Evolutionary conservation across 2,329 filamentous ascomycete genomes (phyloP).

Genomic region (Alternaria sp.): DNA sequence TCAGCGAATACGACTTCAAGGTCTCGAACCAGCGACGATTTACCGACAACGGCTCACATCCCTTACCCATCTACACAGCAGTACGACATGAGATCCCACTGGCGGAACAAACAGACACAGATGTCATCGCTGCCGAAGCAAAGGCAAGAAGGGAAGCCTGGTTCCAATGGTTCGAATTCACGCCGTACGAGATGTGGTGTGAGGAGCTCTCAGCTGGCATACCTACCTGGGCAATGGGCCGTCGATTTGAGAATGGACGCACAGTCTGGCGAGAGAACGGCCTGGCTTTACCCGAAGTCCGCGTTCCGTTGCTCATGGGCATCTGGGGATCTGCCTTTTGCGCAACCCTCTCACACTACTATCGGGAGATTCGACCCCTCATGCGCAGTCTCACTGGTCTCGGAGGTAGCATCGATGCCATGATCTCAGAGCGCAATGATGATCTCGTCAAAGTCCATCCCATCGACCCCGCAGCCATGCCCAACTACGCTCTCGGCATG

Average conservation of each 20-base stretch:
- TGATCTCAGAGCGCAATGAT: constrained; percentile 82
- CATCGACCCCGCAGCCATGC: constrained; percentile 88
- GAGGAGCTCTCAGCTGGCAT: constrained; percentile 92
- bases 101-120: constrained; percentile 56
- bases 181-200: constrained; percentile 93
- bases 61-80: constrained; percentile 93
- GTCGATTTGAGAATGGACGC: constrained; percentile 77
- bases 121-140: constrained; percentile 51
- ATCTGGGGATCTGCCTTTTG: constrained; percentile 98
- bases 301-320: constrained; percentile 84
- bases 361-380: constrained; percentile 88
- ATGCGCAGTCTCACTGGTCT: constrained; percentile 79
- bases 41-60: constrained; percentile 78
- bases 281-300: constrained; percentile 81
- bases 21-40: constrained; percentile 84
- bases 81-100: constrained; percentile 94
- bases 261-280: constrained; percentile 70
- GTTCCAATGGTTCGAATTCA: constrained; percentile 97
- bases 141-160: constrained; percentile 73
- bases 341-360: constrained; percentile 94
- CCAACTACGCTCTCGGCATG: constrained; percentile 89
- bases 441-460: constrained; percentile 92
- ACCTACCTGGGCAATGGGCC: constrained; percentile 90
- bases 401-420: constrained; percentile 72
- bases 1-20: constrained; percentile 83